Evolutionary conservation across 169 alveolate genomes (phyloP).

Genomic region (Plasmodium vivax): DNA sequence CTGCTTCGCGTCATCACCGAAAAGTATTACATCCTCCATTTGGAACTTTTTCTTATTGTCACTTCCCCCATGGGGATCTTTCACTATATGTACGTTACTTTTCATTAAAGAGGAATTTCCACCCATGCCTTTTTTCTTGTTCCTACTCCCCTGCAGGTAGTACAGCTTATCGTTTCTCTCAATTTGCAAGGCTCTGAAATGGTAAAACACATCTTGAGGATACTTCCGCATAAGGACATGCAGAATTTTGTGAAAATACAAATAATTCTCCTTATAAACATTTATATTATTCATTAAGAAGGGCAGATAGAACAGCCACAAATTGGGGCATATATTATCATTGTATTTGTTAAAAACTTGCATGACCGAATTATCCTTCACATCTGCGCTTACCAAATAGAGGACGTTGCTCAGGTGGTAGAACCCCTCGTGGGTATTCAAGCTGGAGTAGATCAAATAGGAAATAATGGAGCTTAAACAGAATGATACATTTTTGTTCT

Average conservation of each 20-base stretch:
- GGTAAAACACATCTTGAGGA: constrained; percentile 71
- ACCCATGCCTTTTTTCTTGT: constrained; percentile 11
- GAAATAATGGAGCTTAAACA: constrained; percentile 58
- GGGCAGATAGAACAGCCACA: constrained; percentile 71
- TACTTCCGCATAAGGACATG: constrained; percentile 36
- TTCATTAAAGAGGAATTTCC: not conserved
- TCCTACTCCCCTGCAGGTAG: constrained; percentile 3
- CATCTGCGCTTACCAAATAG: constrained; percentile 33
- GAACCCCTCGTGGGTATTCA: constrained; percentile 29
- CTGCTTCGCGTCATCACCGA: not conserved
- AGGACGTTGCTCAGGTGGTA: constrained; percentile 65
- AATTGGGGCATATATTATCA: constrained; percentile 36
- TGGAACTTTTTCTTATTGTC: not conserved
- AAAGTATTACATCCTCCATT: not conserved
- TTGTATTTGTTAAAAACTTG: constrained; percentile 59
- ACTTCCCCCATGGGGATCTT: not conserved
- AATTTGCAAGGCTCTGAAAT: constrained; percentile 29
- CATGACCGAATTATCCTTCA: constrained; percentile 28
- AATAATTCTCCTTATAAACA: constrained; percentile 11
- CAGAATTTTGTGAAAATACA: constrained; percentile 70
- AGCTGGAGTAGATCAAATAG: constrained; percentile 57
- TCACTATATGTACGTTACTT: not conserved
- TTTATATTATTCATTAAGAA: constrained; percentile 50
- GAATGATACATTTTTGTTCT: constrained; percentile 26
- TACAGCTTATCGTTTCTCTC: constrained; percentile 30